Conservation (phyloP, 768 basidiomycete genomes). For the Hebeloma cylindrosporum region DNA sequence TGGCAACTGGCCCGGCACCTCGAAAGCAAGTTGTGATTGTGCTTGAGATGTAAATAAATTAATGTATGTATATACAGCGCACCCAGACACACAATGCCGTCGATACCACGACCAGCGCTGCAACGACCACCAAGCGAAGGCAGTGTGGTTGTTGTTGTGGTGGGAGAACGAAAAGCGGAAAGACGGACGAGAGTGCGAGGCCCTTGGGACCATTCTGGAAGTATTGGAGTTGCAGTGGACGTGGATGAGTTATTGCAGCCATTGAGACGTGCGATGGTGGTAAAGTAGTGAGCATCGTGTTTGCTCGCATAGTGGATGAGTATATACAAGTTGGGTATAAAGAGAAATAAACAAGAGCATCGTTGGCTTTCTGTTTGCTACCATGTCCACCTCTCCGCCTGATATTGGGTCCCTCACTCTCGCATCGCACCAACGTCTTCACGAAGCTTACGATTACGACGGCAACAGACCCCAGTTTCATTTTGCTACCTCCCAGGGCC, state of each 20-base stretch:
- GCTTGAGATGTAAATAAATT: constrained; percentile 8
- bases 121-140: constrained; percentile 31
- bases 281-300: constrained; percentile 18
- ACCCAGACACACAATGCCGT: constrained; percentile 67
- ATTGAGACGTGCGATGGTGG: constrained; percentile 43
- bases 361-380: constrained; percentile 31
- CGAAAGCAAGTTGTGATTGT: constrained; percentile 37
- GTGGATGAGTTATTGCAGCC: constrained; percentile 47
- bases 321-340: constrained; percentile 11
- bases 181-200: constrained; percentile 35
- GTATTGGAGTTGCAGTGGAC: constrained; percentile 42
- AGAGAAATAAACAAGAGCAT: constrained; percentile 26
- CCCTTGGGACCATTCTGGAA: constrained; percentile 60
- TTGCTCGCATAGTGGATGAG: too few relatives aligned
- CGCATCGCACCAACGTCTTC: constrained; percentile 72
- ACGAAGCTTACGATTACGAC: constrained; percentile 86
- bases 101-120: constrained; percentile 58
- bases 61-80: constrained; percentile 28
- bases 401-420: constrained; percentile 79
- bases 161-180: constrained; percentile 19
- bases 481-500: constrained; percentile 60
- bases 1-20: constrained; percentile 59
- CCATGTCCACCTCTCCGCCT: constrained; percentile 82
- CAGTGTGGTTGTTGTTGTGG: constrained; percentile 11
- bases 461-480: constrained; percentile 66